Evolutionary conservation across 768 basidiomycete genomes (phyloP), one percentile per base, ranked within the genome.

Genomic region (Melanogaster broomeanus): DNA sequence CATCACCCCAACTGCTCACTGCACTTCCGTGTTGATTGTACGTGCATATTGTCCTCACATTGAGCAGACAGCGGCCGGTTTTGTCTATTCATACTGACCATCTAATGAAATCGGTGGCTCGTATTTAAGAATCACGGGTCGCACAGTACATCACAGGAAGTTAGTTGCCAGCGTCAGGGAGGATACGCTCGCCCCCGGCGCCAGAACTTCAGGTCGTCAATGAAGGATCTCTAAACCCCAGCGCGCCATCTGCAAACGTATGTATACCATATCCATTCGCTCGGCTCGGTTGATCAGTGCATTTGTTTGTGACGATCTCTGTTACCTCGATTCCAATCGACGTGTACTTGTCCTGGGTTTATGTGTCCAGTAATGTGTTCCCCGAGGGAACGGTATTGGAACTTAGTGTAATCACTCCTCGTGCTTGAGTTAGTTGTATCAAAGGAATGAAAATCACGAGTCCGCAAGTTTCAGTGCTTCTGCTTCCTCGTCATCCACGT

Each of bases 401-500:
- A 37, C 18, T 37, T 37, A 18, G 18, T 37, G 35, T 19, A n/a
- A n/a, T 37, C 35, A 19, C 35, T 37, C 18, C 10, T n/a, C 35
- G 18, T 19, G 35, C n/a, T 19, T 37, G 35, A 31, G 31, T 6
- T 57, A 62, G 40, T 48, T 31, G 30, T 45, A 34, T 33, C 55
- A 42, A 15, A 28, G 35, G 13, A n/a, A 41, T 38, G 34, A 48
- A 19, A 22, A 11, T 63, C 41, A 63, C 3, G 30, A 38, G 19
- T 55, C 40, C 10, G 60, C 65, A 47, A 65, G 54, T 34, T 55
- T 64, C 42, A 57, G 63, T 21, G 65, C 70, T 39, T 69, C 68
- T 30, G 49, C 79, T 55, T 87, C 85, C 69, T 81, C 79, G 35
- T 84, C 82, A 34, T 79, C 84, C 56, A 82, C 80, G 31, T 84